Base-by-base conservation (phyloP, 1,284 basidiomycete species). In the Heliocybe sulcata region DNA sequence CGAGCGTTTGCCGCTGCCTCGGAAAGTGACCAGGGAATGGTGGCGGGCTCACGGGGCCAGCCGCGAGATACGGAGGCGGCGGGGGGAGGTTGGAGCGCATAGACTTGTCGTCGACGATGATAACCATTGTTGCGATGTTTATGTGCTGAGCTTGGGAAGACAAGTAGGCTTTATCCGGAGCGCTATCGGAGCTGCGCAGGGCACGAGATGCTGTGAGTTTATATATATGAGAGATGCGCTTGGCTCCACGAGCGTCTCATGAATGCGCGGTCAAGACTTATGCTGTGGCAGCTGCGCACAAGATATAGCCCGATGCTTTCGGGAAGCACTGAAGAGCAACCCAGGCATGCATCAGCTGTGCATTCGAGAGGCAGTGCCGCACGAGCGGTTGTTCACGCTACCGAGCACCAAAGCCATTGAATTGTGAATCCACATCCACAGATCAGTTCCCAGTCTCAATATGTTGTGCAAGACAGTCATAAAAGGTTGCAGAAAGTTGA, bases 21-120 rank as follows among this genome's bases (percentile, higher is more conserved):
- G 51, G 53, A 2, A 51, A 55, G 45, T 57, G 50, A 23, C 58
- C 56, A 33, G 67, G 66, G 61, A 73, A 74, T 0, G 73, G 74
- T 2, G 68, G 68, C 14, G 61, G 62, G 35, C 59, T 57, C 48
- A 61, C 55, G n/a, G 62, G 58, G 19, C 35, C 56, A 31, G 61
- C 53, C 8, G 63, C 55, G 51, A 58, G 56, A 54, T 79, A 74
- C 14, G 72, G 67, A 8, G 77, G 77, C 2, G 79, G 79, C 33
- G 76, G 73, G 14, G 67, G 69, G 55, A 67, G 59, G 53, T 65
- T 61, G 6, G 64, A 57, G 14, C 22, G 51, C 59, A 67, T 63
- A 19, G 64, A 66, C 66, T 82, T 81, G 59, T 81, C 79, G 69
- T 81, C 79, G 35, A 81, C 61, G 60, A 81, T 69, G 56, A 80